Percentiles rank a stretch among this genome's conserved stretches.
Conservation (phyloP, 768 basidiomycete species). For the Boletales sp. region DNA sequence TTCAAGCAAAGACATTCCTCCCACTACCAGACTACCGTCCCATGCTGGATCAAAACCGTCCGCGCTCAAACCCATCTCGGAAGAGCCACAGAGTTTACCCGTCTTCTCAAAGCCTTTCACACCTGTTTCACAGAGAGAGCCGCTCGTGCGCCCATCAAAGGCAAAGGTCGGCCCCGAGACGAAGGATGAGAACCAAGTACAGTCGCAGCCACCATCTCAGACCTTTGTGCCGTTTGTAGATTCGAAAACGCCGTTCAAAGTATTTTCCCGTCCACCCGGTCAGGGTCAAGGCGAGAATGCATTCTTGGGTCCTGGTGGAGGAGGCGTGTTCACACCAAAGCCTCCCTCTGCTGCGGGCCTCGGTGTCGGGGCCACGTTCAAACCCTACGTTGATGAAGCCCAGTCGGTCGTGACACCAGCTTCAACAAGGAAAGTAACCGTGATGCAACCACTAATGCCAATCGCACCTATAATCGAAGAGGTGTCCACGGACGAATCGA, state of each 20-base stretch:
- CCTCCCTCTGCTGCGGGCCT: slow-evolving; percentile 21
- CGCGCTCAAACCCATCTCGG: slow-evolving; percentile 33
- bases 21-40: slow-evolving; percentile 25
- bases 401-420: slow-evolving; percentile 14
- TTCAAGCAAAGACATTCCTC: slow-evolving; percentile 13
- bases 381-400: slow-evolving; percentile 34
- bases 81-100: slow-evolving; percentile 35
- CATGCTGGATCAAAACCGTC: slow-evolving; percentile 16
- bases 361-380: slow-evolving; percentile 26
- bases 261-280: slow-evolving; percentile 65
- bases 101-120: slow-evolving; percentile 66
- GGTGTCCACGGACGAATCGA: slow-evolving; percentile 31
- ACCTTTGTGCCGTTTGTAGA: slow-evolving; percentile 43
- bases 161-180: slow-evolving; percentile 14
- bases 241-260: slow-evolving; percentile 45
- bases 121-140: slow-evolving; percentile 45
- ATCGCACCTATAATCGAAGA: slow-evolving; percentile 25
- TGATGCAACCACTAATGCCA: slow-evolving; percentile 15
- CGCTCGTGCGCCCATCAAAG: slow-evolving; percentile 23
- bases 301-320: slow-evolving; percentile 12
- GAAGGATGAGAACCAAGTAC: slow-evolving; percentile 16
- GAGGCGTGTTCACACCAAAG: slow-evolving; percentile 44
- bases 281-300: slow-evolving; percentile 40
- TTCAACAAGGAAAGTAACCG: slow-evolving; percentile 19
- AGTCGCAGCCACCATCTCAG: slow-evolving; percentile 20